A percentile compares a stretch with the other conserved stretches of the same genome.
phyloP scores from a whole-genome alignment of 1,284 basidiomycete species.

The Dichomitus squalens region DNA sequence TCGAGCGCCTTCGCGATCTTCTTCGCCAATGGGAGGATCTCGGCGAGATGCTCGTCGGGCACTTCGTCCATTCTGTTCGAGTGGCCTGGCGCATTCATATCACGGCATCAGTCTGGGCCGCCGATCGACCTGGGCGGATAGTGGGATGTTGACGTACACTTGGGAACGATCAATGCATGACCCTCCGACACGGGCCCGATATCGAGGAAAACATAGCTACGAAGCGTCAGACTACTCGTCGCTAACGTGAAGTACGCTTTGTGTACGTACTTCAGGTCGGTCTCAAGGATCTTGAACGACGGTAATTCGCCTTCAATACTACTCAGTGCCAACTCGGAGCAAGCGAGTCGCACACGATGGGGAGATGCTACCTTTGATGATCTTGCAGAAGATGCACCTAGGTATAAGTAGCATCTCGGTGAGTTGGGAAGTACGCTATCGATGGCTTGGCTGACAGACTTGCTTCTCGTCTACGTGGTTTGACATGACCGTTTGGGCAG shows the following conservation, averaged over 20 bases:
- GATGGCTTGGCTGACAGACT: background rate
- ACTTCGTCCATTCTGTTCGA: slow-evolving; percentile 76
- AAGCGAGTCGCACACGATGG: background rate
- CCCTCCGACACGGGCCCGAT: slow-evolving; percentile 85
- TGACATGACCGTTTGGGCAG: slow-evolving; percentile 6
- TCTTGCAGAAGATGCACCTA: slow-evolving; percentile 86
- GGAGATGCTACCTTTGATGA: slow-evolving; percentile 75
- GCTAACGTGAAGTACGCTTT: slow-evolving; percentile 4
- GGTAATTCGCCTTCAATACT: slow-evolving; percentile 67
- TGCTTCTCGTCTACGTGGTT: slow-evolving; percentile 12
- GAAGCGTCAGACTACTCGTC: no score
- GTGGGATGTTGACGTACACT: slow-evolving; percentile 53
- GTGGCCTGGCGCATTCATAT: slow-evolving; percentile 73
- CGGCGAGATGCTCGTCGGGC: slow-evolving; percentile 77
- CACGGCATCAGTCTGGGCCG: no score
- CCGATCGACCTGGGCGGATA: background rate
- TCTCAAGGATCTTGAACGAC: slow-evolving; percentile 83
- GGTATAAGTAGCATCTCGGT: background rate
- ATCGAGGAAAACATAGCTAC: slow-evolving; percentile 69
- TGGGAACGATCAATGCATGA: slow-evolving; percentile 87
- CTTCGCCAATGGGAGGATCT: slow-evolving; percentile 80
- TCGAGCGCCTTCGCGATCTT: slow-evolving; percentile 83
- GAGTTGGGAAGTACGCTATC: background rate
- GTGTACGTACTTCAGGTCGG: slow-evolving; percentile 66
- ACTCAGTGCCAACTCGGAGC: background rate